Evolutionary conservation across 768 basidiomycete species (phyloP).

Genomic region (Clitopilus hobsonii): DNA sequence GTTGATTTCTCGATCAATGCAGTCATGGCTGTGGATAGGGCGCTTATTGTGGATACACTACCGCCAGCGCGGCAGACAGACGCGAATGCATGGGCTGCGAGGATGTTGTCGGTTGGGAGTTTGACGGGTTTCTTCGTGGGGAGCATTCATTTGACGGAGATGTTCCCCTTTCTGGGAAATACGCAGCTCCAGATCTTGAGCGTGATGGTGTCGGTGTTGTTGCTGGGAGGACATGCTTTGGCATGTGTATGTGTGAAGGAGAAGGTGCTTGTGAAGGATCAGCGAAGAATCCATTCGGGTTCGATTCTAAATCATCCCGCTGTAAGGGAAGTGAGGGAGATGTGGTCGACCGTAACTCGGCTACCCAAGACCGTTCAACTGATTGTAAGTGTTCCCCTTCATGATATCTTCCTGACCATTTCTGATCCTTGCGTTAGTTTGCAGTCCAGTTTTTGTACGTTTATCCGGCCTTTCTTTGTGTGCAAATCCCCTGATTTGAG

Average conservation of each 20-base stretch:
- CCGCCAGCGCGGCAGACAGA: conserved; percentile 70
- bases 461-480: too few species aligned
- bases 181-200: conserved; percentile 81
- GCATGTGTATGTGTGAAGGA: conserved; percentile 69
- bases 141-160: conserved; percentile 68
- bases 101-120: conserved; percentile 84
- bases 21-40: conserved; percentile 88
- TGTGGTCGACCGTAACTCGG: conserved; percentile 66
- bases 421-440: conserved; percentile 39
- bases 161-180: conserved; percentile 71
- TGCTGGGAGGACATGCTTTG: conserved; percentile 61
- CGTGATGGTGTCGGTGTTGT: conserved; percentile 63
- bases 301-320: conserved; percentile 19
- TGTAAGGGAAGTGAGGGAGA: conserved; percentile 46
- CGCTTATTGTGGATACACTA: conserved; percentile 82
- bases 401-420: not conserved
- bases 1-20: conserved; percentile 60
- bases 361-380: conserved; percentile 73
- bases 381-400: conserved; percentile 52
- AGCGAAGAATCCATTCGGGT: conserved; percentile 1
- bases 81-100: conserved; percentile 93
- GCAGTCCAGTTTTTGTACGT: conserved; percentile 73
- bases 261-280: conserved; percentile 49
- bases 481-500: too few species aligned
- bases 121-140: conserved; percentile 87